A percentile compares a stretch with the other conserved stretches of the same genome.
These are phyloP conservation scores for Cyclocybe cylindracea DNA, from an alignment of 768 basidiomycete genomes.

Conservation along the genomic window DNA sequence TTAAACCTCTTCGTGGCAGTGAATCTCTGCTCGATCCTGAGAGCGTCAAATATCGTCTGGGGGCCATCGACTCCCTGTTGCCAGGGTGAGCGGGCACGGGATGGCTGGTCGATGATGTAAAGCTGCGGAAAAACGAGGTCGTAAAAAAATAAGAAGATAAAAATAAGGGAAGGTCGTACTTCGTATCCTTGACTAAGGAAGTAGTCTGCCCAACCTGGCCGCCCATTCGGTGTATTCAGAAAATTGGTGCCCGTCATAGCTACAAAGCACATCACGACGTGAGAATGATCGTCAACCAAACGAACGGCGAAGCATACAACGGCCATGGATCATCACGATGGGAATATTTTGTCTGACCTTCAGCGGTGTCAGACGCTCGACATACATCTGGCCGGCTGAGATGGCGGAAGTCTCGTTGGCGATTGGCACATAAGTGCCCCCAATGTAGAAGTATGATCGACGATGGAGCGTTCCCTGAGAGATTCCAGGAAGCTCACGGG, in stretches of 20 bases:
- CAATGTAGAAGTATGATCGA: constrained; percentile 50
- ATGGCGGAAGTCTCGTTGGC: constrained; percentile 31
- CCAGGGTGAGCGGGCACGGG: constrained; percentile 47
- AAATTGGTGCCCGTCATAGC: constrained; percentile 55
- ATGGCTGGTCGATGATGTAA: constrained; percentile 48
- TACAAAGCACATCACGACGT: constrained; percentile 6
- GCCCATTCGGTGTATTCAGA: constrained; percentile 54
- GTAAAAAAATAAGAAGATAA: neutral
- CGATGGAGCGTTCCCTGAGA: constrained; percentile 30
- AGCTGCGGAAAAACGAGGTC: constrained; percentile 24
- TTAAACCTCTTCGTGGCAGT: constrained; percentile 40
- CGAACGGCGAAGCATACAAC: constrained; percentile 24
- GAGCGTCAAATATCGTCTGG: constrained; percentile 27
- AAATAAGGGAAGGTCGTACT: constrained; percentile 26
- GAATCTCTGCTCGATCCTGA: constrained; percentile 39
- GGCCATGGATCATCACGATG: constrained; percentile 49
- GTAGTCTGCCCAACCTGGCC: constrained; percentile 56
- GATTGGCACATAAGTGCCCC: constrained; percentile 38
- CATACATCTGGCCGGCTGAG: constrained; percentile 49
- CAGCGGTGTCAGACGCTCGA: constrained; percentile 48
- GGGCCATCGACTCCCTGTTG: constrained; percentile 38
- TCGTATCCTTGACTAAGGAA: constrained; percentile 52
- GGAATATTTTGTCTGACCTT: constrained; percentile 39
- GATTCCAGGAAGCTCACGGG: no score
- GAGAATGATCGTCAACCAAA: no score